Conservation (phyloP, 2,329 filamentous ascomycete genomes). For the Ophiocordyceps sinensis region DNA sequence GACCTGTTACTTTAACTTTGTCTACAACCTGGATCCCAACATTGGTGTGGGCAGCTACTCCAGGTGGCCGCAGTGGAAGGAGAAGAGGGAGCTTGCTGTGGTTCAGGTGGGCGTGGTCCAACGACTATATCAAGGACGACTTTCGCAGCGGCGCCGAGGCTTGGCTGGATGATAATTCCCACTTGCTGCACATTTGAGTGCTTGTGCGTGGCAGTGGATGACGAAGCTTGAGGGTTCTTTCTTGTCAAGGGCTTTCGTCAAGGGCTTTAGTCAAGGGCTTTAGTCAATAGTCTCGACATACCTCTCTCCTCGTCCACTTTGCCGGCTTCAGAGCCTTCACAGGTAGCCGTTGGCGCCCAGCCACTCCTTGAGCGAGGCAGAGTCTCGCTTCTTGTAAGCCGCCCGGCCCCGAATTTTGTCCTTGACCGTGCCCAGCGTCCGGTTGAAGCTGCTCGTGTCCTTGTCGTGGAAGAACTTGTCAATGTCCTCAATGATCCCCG, state of each 20-base stretch:
- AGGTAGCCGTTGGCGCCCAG: conserved; percentile 37
- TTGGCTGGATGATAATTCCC: conserved; percentile 12
- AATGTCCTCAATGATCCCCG: conserved; percentile 59
- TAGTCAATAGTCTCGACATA: neutral
- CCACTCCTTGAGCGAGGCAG: conserved; percentile 64
- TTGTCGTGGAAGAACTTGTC: conserved; percentile 72
- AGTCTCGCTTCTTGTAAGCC: conserved; percentile 67
- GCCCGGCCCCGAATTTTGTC: conserved; percentile 78
- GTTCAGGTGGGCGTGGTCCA: conserved; percentile 21
- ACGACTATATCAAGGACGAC: conserved; percentile 19
- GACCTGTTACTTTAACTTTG: conserved; percentile 59
- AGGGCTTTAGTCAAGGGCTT: neutral
- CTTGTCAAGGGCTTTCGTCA: too few species aligned
- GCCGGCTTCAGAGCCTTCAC: conserved; percentile 9
- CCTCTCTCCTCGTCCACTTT: neutral
- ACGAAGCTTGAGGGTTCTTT: too few species aligned
- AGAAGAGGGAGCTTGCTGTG: conserved; percentile 34
- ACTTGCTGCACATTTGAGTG: conserved; percentile 10
- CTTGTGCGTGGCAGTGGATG: too few species aligned
- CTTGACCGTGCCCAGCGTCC: conserved; percentile 70
- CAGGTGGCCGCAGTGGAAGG: conserved; percentile 28
- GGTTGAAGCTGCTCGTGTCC: conserved; percentile 74
- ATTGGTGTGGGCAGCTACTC: conserved; percentile 23
- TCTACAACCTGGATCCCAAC: conserved; percentile 60
- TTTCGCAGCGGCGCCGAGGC: conserved; percentile 18